phyloP scores from a whole-genome alignment of 208 protist species.

The Trypanosoma lewisi region DNA sequence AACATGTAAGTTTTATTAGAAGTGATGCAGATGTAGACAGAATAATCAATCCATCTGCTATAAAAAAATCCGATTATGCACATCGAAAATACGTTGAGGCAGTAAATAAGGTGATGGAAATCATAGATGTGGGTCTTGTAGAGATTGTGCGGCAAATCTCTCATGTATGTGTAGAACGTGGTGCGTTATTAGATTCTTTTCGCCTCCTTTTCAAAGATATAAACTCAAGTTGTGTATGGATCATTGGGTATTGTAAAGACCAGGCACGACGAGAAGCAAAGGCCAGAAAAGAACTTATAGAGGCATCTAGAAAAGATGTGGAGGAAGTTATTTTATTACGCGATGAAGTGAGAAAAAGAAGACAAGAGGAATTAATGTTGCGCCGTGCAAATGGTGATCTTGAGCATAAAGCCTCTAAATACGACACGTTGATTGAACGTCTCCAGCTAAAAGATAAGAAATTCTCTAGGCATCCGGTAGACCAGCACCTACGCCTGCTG shows the following conservation, averaged over 20 bases:
- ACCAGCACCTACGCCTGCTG: slow-evolving; percentile 60
- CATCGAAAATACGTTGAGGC: slow-evolving; percentile 63
- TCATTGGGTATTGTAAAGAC: slow-evolving; percentile 69
- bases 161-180: slow-evolving; percentile 69
- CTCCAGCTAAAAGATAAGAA: slow-evolving; percentile 51
- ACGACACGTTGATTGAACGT: slow-evolving; percentile 71
- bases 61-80: slow-evolving; percentile 37
- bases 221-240: slow-evolving; percentile 42
- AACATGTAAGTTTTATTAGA: not conserved
- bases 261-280: slow-evolving; percentile 42
- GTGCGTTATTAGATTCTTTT: slow-evolving; percentile 73
- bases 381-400: slow-evolving; percentile 37
- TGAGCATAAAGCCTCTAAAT: slow-evolving; percentile 53
- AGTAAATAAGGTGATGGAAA: slow-evolving; percentile 46
- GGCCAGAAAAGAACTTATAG: slow-evolving; percentile 22
- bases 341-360: slow-evolving; percentile 30
- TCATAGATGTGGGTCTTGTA: slow-evolving; percentile 70
- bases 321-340: slow-evolving; percentile 26
- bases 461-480: slow-evolving; percentile 49
- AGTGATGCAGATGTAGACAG: not conserved
- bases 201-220: slow-evolving; percentile 74
- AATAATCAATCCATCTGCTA: slow-evolving; percentile 32
- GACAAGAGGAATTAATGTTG: slow-evolving; percentile 12
- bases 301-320: slow-evolving; percentile 19
- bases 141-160: slow-evolving; percentile 77